phyloP scores from a whole-genome alignment of 441 rosid genomes.

The Croton laevigatus region DNA sequence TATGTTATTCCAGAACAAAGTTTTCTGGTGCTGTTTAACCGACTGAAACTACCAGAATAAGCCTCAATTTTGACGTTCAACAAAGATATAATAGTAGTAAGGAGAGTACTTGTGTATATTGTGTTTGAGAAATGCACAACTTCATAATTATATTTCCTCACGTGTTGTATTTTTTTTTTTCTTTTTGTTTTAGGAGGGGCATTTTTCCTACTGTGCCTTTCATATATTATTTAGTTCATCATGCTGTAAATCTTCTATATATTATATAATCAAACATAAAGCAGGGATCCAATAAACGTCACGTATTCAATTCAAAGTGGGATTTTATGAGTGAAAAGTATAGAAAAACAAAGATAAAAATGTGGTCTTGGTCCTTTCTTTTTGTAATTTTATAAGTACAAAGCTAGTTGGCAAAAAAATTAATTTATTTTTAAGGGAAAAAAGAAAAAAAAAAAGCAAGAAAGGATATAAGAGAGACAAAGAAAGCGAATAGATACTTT shows the following conservation, averaged over 20 bases:
- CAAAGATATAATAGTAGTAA: neutral
- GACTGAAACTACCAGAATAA: constrained; percentile 71
- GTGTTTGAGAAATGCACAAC: constrained; percentile 7
- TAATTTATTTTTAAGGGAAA: neutral
- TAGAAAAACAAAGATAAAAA: neutral
- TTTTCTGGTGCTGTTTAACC: constrained; percentile 87
- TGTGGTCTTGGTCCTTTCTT: constrained; percentile 2
- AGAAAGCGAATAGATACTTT: constrained; percentile 22
- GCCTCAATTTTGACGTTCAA: neutral
- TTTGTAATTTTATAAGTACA: constrained; percentile 16
- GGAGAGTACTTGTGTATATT: constrained; percentile 8
- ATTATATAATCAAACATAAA: neutral
- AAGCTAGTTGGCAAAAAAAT: constrained; percentile 1
- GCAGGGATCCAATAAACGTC: neutral
- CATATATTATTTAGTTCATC: neutral
- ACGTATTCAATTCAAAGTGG: neutral
- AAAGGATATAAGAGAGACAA: neutral
- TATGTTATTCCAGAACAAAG: constrained; percentile 81
- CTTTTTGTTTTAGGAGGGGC: constrained; percentile 3
- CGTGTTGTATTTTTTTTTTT: neutral
- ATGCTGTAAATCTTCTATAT: constrained; percentile 25
- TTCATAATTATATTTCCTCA: neutral
- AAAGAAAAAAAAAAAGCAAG: no score
- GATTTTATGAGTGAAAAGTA: neutral
- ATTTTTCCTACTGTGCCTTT: constrained; percentile 16